These are phyloP conservation scores for Fusarium oxysporum DNA, from an alignment of 2,329 filamentous ascomycete species.

Conservation along the genomic window DNA sequence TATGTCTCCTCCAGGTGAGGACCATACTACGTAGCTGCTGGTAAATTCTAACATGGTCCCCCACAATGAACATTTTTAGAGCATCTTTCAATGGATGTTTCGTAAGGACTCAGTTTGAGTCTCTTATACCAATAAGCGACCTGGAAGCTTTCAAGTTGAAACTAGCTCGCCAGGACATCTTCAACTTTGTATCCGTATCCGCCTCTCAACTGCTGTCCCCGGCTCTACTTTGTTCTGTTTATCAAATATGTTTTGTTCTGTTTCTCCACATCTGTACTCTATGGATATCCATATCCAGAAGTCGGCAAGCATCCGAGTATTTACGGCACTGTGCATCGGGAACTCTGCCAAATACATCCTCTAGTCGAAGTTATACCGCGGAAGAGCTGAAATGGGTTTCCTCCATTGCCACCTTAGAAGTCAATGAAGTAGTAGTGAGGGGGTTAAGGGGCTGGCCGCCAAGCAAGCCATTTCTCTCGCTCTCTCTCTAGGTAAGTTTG, in stretches of 20 bases:
- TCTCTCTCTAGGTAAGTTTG: neutral
- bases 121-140: neutral
- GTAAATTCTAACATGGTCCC: neutral
- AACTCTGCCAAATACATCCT: neutral
- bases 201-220: neutral
- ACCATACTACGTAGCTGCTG: neutral
- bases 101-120: neutral
- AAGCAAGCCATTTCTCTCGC: neutral
- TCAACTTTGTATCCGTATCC: neutral
- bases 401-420: neutral
- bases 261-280: slow-evolving; percentile 20
- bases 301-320: slow-evolving; percentile 26
- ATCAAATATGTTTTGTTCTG: slow-evolving; percentile 4
- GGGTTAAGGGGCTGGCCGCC: slow-evolving; percentile 1
- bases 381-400: neutral
- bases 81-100: neutral
- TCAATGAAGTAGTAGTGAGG: neutral
- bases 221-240: neutral
- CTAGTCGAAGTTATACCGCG: neutral
- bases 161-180: neutral
- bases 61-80: slow-evolving; percentile 8
- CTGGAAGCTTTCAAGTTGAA: neutral
- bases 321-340: slow-evolving; percentile 9
- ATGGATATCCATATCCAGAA: slow-evolving; percentile 7
- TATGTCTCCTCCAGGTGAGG: neutral